A percentile compares a stretch with the other conserved stretches of the same genome.
phyloP scores from a whole-genome alignment of 306 rosid genomes.

The Senna siamea region DNA sequence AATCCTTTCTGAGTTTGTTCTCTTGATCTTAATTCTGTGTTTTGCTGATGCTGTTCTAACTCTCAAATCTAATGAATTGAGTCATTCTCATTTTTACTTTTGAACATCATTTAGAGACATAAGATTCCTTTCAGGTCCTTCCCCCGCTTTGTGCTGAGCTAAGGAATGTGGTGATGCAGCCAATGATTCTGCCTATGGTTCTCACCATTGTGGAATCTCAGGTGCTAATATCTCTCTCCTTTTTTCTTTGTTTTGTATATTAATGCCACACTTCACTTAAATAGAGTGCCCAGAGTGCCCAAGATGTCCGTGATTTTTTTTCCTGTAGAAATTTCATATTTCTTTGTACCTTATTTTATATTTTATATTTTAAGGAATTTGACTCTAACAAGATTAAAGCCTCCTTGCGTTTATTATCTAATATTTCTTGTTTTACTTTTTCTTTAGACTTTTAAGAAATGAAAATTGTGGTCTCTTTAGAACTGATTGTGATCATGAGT shows the following conservation, averaged over 20 bases:
- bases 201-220: constrained; percentile 97
- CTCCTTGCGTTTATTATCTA: neutral
- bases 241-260: neutral
- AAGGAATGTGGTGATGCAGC: constrained; percentile 95
- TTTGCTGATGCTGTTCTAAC: constrained; percentile 20
- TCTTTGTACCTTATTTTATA: neutral
- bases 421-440: neutral
- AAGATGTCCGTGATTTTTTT: neutral
- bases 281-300: constrained; percentile 33
- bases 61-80: constrained; percentile 24
- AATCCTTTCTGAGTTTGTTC: neutral
- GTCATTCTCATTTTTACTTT: constrained; percentile 10
- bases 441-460: neutral
- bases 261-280: neutral
- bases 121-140: constrained; percentile 70
- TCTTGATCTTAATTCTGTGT: neutral
- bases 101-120: constrained; percentile 33
- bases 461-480: neutral
- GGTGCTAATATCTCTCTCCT: constrained; percentile 52
- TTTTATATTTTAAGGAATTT: neutral
- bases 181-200: constrained; percentile 99
- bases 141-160: constrained; percentile 99
- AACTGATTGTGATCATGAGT: neutral
- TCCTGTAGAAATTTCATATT: neutral
- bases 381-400: neutral